Base-by-base conservation (phyloP, 768 basidiomycete genomes). In the Lyophyllum semitale region DNA sequence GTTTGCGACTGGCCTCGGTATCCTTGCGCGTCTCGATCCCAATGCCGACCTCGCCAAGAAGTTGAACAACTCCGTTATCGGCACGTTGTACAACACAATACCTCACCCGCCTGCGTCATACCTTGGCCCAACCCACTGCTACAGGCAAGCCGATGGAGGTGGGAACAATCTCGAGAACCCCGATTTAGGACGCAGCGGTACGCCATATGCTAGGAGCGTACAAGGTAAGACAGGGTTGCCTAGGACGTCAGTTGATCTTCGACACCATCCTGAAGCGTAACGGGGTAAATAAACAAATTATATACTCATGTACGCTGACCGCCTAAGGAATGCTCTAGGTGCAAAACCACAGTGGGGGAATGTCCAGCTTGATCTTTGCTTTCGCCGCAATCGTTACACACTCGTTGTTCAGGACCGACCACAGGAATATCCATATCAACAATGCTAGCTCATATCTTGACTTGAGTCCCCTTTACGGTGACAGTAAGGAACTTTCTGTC, bases 331-430 rank as follows among this genome's bases (percentile, higher is more conserved):
- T 33, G 2, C 13, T 17, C 5, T 18, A 51, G 48, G 33, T 33
- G 4, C 11, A 30, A 12, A 41, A 72, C 23, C 82, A 84, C 62
- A 74, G 77, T 5, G 78, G 76, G 4, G 87, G 87, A 17, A 76
- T 84, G 53, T 85, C 84, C 15, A 80, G 77, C 60, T 62, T 85
- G 40, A 79, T 82, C 60, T 88, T 88, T 60, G 83, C 87, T 3
- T 87, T 85, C 55, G 87, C 86, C 3, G 73, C 83, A 41, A 69
- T 88, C 33, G 76, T 88, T 54, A 85, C 81, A 45, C 86, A 88
- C 68, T 77, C 74, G 8, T 68, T 84, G 20, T 87, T 84, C 74
- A 66, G 77, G 41, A 82, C 83, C 1, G 71, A 78, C 58, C 65
- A 63, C 15, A 54, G 59, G 2, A 74, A 82, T 58, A 71, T 68